Percentiles rank a stretch among this genome's conserved stretches.
Evolutionary conservation across 202 grass and related monocot genomes (phyloP).

Genomic region (Carex arenaria): DNA sequence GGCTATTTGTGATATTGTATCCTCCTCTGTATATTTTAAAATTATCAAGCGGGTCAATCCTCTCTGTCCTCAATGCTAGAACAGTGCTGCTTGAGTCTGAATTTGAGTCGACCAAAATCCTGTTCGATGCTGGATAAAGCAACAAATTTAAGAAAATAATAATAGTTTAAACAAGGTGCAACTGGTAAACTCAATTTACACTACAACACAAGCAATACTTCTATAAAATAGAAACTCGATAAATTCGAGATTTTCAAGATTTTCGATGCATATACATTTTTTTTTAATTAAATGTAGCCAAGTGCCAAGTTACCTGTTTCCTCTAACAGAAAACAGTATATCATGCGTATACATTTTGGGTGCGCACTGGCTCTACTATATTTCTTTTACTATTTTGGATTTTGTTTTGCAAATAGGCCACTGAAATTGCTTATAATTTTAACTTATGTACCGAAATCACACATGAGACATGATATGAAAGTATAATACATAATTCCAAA

Average conservation of each 20-base stretch:
- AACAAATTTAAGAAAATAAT: neutral
- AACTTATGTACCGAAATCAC: neutral
- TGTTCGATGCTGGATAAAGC: constrained; percentile 23
- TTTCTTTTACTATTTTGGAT: neutral
- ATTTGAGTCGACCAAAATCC: constrained; percentile 27
- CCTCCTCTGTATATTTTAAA: constrained; percentile 74
- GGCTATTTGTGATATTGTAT: constrained; percentile 77
- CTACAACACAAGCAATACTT: neutral
- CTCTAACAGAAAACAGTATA: too few species aligned
- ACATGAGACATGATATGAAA: neutral
- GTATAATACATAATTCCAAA: constrained; percentile 20
- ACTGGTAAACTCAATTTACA: neutral
- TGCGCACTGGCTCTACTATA: neutral
- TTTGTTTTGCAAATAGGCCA: neutral
- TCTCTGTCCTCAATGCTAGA: constrained; percentile 46
- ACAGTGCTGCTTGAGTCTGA: constrained; percentile 18
- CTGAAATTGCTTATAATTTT: neutral
- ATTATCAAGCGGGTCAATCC: constrained; percentile 60
- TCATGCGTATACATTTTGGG: neutral
- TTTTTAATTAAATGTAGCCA: too few species aligned
- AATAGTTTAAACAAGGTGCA: constrained; percentile 10
- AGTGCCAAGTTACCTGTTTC: too few species aligned
- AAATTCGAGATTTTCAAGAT: neutral
- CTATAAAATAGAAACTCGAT: neutral
- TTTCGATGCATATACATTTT: neutral